These are phyloP conservation scores for Endoconidiophora polonica DNA, from an alignment of 2,329 filamentous ascomycete genomes.

Conservation along the genomic window DNA sequence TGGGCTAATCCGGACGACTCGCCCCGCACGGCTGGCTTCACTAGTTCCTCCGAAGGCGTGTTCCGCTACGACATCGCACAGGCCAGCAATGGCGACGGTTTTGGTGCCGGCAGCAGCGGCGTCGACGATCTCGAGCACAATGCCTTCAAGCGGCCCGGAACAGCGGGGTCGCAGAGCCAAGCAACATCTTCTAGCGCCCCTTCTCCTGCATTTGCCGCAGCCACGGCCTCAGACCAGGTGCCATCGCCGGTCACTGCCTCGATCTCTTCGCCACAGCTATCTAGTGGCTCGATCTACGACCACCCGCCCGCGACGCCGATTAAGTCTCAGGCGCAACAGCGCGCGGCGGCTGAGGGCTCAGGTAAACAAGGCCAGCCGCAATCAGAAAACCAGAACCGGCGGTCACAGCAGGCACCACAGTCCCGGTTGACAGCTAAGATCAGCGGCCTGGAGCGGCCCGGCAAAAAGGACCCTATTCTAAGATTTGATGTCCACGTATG, in stretches of 20 bases:
- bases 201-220: neutral
- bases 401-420: neutral
- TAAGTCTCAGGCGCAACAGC: slow-evolving; percentile 17
- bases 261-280: neutral
- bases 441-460: slow-evolving; percentile 77
- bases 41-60: neutral
- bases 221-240: neutral
- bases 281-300: neutral
- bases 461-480: slow-evolving; percentile 87
- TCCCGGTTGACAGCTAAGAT: slow-evolving; percentile 91
- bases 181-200: neutral
- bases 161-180: neutral
- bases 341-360: slow-evolving; percentile 13
- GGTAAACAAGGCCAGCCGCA: slow-evolving; percentile 3
- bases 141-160: neutral
- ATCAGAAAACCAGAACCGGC: slow-evolving; percentile 4
- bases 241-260: neutral
- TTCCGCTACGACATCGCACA: slow-evolving; percentile 1
- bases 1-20: slow-evolving; percentile 38
- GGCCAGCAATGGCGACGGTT: neutral
- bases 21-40: slow-evolving; percentile 13
- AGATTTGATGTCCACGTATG: slow-evolving; percentile 89
- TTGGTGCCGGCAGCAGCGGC: neutral
- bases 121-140: slow-evolving; percentile 6
- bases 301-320: slow-evolving; percentile 14